Percentiles rank a stretch among this genome's conserved stretches.
Conservation (phyloP, 352 stramenopile species). For the Globisporangium splendens region DNA sequence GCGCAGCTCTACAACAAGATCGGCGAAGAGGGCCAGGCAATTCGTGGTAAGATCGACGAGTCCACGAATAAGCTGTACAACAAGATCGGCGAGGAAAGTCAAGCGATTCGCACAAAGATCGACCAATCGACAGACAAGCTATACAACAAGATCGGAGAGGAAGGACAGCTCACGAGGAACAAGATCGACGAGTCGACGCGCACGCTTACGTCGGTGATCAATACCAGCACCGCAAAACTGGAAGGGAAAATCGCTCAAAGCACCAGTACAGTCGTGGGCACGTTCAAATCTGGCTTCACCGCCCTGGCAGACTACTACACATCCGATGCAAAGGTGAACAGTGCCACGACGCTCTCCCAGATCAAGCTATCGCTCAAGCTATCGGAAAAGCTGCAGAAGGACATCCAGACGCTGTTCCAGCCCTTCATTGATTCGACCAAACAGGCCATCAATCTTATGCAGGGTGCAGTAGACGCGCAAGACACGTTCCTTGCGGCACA, state of each 20-base stretch:
- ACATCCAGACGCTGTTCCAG: no score
- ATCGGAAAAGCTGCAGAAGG: no score
- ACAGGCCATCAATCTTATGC: no score
- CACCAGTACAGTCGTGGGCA: not conserved
- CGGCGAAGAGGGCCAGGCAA: not conserved
- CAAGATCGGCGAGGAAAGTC: slow-evolving; percentile 2
- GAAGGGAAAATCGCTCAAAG: not conserved
- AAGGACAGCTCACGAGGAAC: slow-evolving; percentile 5
- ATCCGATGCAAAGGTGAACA: not conserved
- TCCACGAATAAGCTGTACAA: slow-evolving; percentile 12
- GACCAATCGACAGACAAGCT: slow-evolving; percentile 12
- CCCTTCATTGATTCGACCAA: no score
- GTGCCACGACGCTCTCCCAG: not conserved
- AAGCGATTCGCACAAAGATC: slow-evolving; percentile 10
- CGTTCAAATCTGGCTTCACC: not conserved
- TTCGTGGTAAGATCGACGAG: slow-evolving; percentile 2
- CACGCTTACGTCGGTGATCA: slow-evolving; percentile 9
- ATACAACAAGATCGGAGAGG: slow-evolving; percentile 12
- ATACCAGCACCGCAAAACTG: slow-evolving; percentile 8
- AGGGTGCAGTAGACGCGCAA: no score
- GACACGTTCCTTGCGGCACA: no score
- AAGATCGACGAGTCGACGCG: slow-evolving; percentile 8
- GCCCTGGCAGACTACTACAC: not conserved
- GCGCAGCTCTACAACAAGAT: slow-evolving; percentile 9
- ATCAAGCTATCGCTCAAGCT: not conserved